Base-by-base conservation (phyloP, 305 asterid genomes). In the Euphrasia arctica region DNA sequence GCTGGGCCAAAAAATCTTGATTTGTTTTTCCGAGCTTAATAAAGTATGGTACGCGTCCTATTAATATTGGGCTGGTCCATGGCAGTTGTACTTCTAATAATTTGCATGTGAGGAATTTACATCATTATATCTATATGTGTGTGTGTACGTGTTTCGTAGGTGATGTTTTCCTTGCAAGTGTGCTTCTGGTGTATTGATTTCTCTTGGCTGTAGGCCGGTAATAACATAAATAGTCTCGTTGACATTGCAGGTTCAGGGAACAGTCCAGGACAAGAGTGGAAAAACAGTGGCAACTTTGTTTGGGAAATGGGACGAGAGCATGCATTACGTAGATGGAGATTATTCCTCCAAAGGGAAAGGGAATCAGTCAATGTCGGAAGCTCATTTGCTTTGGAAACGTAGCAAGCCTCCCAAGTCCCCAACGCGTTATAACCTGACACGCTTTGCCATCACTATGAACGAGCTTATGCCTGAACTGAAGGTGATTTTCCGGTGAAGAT, bases 251-350 rank as follows among this genome's bases (percentile, higher is more conserved):
- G 98, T 91, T 58, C 95, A 89, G 14, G 98, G 98, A 73, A 59
- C 75, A 48, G 92, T 91, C 60, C 95, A 81, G 75, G 95, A 85
- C 76, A 80, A 74, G 72, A 81, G 72, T 68, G 97, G 96, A 68
- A 90, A 84, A 78, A 85, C 85, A 7, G 85, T 80, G 54, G 95
- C 96, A 58, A 82, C 95, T 28, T 71, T 87, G 74, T 81, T 84
- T 49, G 97, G 98, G 22, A 92, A 93, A 73, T 93, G 98, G 98
- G 98, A 90, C 66, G 97, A 93, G 75, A 93, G 94, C 79, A 79
- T 90, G 90, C 85, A 85, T 77, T 91, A 78, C 64, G 78, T 83
- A 42, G 57, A 78, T 62, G 96, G 96, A 74, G 97, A 89, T 65
- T 70, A 54, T 78, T 83, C 80, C 52, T 56, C 79, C 39, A 78